Percentiles rank a stretch among this genome's conserved stretches.
phyloP scores from a whole-genome alignment of 164 flowering plant species.

The Piper longum region DNA sequence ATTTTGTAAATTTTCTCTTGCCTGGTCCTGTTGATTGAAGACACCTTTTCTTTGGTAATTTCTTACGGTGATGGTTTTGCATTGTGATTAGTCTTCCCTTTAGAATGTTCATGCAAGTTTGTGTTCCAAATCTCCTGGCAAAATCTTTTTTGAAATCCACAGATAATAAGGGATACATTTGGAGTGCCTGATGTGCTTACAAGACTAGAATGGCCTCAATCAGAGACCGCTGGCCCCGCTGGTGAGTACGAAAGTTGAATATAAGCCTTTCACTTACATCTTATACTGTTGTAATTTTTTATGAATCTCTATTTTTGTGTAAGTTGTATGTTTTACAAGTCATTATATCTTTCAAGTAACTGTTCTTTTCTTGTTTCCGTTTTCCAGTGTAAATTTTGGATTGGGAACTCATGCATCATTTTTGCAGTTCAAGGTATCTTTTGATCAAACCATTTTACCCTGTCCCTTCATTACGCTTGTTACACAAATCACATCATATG shows the following conservation, averaged over 20 bases:
- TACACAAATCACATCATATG: too few species aligned
- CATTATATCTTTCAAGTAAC: too few species aligned
- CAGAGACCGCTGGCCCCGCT: conserved; percentile 19
- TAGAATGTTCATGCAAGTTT: neutral
- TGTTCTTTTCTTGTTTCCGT: too few species aligned
- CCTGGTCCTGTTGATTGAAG: neutral
- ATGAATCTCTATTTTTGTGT: too few species aligned
- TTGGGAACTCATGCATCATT: too few species aligned
- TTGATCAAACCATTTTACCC: too few species aligned
- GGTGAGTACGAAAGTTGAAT: conserved; percentile 55
- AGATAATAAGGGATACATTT: conserved; percentile 65
- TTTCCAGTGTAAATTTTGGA: too few species aligned
- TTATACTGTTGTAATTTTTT: too few species aligned
- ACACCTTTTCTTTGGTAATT: neutral
- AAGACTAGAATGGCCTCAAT: conserved; percentile 36
- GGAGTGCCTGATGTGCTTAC: conserved; percentile 86
- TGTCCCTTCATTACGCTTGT: too few species aligned
- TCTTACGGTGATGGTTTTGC: neutral
- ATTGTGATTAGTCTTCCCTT: too few species aligned
- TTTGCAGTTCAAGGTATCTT: too few species aligned
- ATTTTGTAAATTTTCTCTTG: neutral
- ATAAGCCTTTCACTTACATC: neutral
- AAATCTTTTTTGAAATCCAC: conserved; percentile 5
- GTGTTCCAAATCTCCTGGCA: neutral
- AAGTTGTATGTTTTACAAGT: too few species aligned